phyloP scores from a whole-genome alignment of 768 basidiomycete genomes.

The Lactarius trivialis region DNA sequence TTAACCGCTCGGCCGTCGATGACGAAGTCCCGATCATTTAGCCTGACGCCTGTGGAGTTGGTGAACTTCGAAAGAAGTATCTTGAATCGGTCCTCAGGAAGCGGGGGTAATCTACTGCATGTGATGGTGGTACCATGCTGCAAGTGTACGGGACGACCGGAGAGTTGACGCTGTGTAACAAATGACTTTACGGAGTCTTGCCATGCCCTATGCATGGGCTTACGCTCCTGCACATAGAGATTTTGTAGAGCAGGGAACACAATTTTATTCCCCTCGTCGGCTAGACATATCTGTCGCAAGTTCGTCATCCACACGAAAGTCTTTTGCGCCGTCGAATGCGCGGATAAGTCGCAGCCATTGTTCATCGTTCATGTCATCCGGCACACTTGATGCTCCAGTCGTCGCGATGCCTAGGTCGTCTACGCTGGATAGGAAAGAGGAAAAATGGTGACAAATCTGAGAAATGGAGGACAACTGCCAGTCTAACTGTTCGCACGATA shows the following conservation, averaged over 20 bases:
- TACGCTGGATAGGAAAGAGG: not conserved
- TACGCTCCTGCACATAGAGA: not conserved
- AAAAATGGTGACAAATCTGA: not conserved
- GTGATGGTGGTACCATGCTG: too few species aligned
- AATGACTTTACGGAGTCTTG: not conserved
- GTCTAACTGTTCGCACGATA: too few species aligned
- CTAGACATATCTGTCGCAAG: not conserved
- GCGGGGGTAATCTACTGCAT: not conserved
- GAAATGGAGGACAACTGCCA: too few species aligned
- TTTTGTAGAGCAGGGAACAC: not conserved
- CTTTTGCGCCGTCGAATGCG: not conserved
- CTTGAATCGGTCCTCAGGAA: slow-evolving; percentile 13
- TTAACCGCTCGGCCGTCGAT: slow-evolving; percentile 2
- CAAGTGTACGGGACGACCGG: not conserved
- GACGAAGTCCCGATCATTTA: slow-evolving; percentile 5
- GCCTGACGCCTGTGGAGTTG: not conserved
- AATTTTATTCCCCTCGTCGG: not conserved
- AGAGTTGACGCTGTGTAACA: not conserved
- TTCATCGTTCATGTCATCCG: not conserved
- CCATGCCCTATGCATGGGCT: not conserved
- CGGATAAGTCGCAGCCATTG: not conserved
- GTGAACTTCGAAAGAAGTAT: not conserved
- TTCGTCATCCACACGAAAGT: not conserved
- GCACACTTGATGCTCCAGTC: not conserved
- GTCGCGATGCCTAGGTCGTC: not conserved